Percentiles rank a stretch among this genome's conserved stretches.
These are phyloP conservation scores for Gillenia trifoliata DNA, from an alignment of 306 rosid genomes.

Conservation along the genomic window DNA sequence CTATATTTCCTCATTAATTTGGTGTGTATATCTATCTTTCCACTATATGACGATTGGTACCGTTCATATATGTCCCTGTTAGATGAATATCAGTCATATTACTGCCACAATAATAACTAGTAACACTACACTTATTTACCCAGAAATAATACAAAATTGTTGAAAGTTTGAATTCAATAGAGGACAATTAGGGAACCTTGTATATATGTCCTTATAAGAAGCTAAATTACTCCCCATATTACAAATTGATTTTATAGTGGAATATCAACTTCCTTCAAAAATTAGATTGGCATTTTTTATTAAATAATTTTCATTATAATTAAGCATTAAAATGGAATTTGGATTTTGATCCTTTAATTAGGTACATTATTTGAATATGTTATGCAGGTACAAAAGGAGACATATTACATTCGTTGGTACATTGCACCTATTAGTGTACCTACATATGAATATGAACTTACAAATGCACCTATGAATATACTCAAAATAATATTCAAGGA, in stretches of 20 bases:
- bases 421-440: background rate
- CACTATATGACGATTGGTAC: constrained; percentile 33
- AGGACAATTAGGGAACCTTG: background rate
- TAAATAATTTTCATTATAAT: background rate
- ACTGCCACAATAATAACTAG: background rate
- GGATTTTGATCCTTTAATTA: background rate
- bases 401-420: background rate
- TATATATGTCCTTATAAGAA: background rate
- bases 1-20: constrained; percentile 61
- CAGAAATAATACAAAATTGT: background rate
- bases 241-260: no score
- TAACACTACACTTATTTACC: background rate
- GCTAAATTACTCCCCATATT: background rate
- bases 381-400: background rate
- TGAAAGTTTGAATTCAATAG: background rate
- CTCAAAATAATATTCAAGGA: background rate
- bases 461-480: background rate
- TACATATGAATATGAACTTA: background rate
- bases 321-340: background rate
- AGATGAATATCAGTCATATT: background rate
- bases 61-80: constrained; percentile 44
- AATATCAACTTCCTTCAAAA: background rate
- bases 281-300: background rate
- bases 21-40: constrained; percentile 55
- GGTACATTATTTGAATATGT: background rate